Conservation (phyloP, 2,329 filamentous ascomycete genomes). For the Fusarium sublunatum region DNA sequence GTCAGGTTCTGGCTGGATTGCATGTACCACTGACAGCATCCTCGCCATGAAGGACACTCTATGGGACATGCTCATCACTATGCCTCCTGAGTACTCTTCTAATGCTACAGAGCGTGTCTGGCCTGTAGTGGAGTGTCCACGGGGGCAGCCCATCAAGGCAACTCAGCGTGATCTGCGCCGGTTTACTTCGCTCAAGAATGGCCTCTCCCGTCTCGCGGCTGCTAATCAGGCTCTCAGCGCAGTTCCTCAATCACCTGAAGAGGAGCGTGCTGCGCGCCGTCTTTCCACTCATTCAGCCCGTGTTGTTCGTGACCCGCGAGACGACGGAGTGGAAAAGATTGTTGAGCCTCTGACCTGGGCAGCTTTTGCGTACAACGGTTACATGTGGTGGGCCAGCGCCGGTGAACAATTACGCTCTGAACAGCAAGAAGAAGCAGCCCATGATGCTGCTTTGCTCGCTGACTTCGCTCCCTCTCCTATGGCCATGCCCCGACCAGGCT, state of each 20-base stretch:
- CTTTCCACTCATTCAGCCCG: constrained; percentile 46
- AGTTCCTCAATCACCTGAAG: constrained; percentile 46
- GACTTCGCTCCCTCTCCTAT: constrained; percentile 58
- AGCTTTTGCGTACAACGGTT: constrained; percentile 80
- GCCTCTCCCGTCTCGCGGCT: constrained; percentile 63
- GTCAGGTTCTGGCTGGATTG: constrained; percentile 80
- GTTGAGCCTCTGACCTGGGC: constrained; percentile 76
- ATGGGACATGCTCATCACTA: constrained; percentile 88
- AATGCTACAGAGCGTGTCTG: constrained; percentile 72
- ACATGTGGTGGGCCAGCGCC: constrained; percentile 92
- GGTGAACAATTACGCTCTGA: constrained; percentile 75
- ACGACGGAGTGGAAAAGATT: constrained; percentile 65
- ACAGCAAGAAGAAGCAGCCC: constrained; percentile 67
- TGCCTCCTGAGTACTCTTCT: constrained; percentile 73
- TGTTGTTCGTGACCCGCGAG: constrained; percentile 53
- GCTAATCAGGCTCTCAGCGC: constrained; percentile 36
- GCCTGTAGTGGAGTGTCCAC: constrained; percentile 77
- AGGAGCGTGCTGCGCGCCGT: constrained; percentile 44
- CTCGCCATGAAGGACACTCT: constrained; percentile 85
- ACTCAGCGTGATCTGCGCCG: constrained; percentile 90
- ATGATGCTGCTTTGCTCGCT: constrained; percentile 66
- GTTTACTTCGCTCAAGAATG: constrained; percentile 75
- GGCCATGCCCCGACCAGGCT: constrained; percentile 48
- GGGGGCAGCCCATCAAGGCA: constrained; percentile 77
- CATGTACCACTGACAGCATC: constrained; percentile 95